These are phyloP conservation scores for Beta macrorhiza DNA, from an alignment of 179 eudicot species.

Conservation along the genomic window DNA sequence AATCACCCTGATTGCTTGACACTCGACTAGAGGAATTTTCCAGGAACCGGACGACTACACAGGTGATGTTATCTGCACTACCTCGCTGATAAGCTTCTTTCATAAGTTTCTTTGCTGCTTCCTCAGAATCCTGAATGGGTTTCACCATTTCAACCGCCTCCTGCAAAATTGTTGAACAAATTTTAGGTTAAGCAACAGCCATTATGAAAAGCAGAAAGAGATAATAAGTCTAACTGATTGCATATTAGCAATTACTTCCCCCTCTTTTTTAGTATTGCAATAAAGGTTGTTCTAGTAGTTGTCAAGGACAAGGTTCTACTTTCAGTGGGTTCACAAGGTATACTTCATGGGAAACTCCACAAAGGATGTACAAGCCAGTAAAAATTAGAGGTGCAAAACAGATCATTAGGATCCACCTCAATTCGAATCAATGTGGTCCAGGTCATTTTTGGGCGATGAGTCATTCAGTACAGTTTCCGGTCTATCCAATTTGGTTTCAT, in stretches of 20 bases:
- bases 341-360: too few species aligned
- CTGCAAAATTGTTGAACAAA: conserved; percentile 32
- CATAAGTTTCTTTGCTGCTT: conserved; percentile 86
- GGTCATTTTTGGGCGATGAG: too few species aligned
- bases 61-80: conserved; percentile 90
- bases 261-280: too few species aligned
- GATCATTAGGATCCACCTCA: too few species aligned
- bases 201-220: neutral
- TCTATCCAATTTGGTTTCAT: too few species aligned
- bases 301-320: too few species aligned
- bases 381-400: too few species aligned
- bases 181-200: neutral
- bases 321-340: too few species aligned
- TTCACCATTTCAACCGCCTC: conserved; percentile 90
- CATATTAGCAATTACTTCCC: neutral
- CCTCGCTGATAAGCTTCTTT: conserved; percentile 94
- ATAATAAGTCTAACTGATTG: neutral
- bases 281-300: too few species aligned
- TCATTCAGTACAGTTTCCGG: too few species aligned
- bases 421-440: too few species aligned
- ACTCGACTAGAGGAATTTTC: conserved; percentile 27
- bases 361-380: too few species aligned
- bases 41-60: conserved; percentile 80
- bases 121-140: conserved; percentile 80
- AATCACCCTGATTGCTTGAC: conserved; percentile 22